These are phyloP conservation scores for Nitzschia palea DNA, from an alignment of 108 stramenopile species.

Conservation along the genomic window DNA sequence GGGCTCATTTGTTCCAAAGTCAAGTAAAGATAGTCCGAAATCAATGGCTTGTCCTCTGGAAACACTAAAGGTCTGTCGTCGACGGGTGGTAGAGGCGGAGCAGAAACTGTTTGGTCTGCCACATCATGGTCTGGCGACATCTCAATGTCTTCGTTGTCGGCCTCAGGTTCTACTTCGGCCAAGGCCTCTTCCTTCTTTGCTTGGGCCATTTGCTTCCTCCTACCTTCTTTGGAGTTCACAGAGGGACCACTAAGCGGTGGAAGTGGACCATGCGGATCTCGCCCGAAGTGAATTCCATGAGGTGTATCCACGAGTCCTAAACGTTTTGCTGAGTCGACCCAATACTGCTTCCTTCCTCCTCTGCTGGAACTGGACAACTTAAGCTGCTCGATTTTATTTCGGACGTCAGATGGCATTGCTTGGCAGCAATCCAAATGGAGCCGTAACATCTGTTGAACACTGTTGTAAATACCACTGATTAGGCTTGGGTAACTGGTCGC, in stretches of 20 bases:
- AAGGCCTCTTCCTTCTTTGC: slow-evolving; percentile 26
- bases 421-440: slow-evolving; percentile 77
- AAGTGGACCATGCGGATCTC: slow-evolving; percentile 72
- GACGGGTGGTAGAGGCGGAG: slow-evolving; percentile 35
- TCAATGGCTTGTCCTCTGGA: slow-evolving; percentile 60
- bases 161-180: slow-evolving; percentile 10
- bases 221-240: slow-evolving; percentile 49
- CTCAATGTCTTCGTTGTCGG: neutral
- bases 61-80: slow-evolving; percentile 67
- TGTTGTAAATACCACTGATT: slow-evolving; percentile 87
- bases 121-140: neutral
- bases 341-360: slow-evolving; percentile 88
- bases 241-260: slow-evolving; percentile 59
- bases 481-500: slow-evolving; percentile 73
- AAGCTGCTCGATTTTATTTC: slow-evolving; percentile 54
- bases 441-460: slow-evolving; percentile 86
- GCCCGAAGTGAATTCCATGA: slow-evolving; percentile 79
- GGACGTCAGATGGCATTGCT: slow-evolving; percentile 61
- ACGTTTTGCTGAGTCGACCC: slow-evolving; percentile 84
- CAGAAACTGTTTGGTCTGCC: neutral
- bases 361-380: slow-evolving; percentile 72
- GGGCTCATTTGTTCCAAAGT: slow-evolving; percentile 87
- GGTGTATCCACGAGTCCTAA: slow-evolving; percentile 77
- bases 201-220: slow-evolving; percentile 43
- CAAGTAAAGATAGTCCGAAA: slow-evolving; percentile 80